These are phyloP conservation scores for Xylaria sp. DNA, from an alignment of 2,329 filamentous ascomycete genomes.

Conservation along the genomic window DNA sequence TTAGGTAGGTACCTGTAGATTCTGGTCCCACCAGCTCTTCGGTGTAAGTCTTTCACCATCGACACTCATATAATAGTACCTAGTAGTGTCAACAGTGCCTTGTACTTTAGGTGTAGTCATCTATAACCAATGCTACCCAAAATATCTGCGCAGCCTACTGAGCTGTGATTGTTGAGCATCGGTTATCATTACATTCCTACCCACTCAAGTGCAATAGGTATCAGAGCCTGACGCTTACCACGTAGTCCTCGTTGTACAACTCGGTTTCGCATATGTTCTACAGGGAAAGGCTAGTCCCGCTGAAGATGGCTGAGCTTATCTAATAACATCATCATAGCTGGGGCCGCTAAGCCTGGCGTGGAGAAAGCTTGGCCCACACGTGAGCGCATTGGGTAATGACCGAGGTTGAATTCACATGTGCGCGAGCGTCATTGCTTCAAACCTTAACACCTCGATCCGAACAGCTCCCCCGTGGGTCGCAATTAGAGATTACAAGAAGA, in stretches of 20 bases:
- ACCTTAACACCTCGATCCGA: constrained; percentile 39
- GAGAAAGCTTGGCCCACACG: constrained; percentile 31
- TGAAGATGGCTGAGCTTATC: background rate
- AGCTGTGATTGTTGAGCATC: background rate
- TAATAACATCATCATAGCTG: background rate
- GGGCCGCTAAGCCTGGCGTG: constrained; percentile 16
- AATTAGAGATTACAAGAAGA: constrained; percentile 34
- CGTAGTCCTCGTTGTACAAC: too few species aligned
- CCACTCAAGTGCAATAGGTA: background rate
- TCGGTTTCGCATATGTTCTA: background rate
- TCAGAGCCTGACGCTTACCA: background rate
- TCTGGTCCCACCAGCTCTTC: too few species aligned
- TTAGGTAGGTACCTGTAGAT: too few species aligned
- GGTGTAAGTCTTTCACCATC: too few species aligned
- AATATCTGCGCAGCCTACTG: background rate
- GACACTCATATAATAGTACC: too few species aligned
- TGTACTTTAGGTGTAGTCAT: too few species aligned
- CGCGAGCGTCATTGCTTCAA: constrained; percentile 43
- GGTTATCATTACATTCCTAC: background rate
- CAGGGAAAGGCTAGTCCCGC: background rate
- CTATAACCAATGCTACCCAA: background rate
- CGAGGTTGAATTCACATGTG: constrained; percentile 51
- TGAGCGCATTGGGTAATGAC: constrained; percentile 44
- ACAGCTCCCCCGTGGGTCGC: constrained; percentile 23
- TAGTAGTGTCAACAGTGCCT: too few species aligned